Conservation (phyloP, 2,329 filamentous ascomycete species). For the Alternaria sp. region DNA sequence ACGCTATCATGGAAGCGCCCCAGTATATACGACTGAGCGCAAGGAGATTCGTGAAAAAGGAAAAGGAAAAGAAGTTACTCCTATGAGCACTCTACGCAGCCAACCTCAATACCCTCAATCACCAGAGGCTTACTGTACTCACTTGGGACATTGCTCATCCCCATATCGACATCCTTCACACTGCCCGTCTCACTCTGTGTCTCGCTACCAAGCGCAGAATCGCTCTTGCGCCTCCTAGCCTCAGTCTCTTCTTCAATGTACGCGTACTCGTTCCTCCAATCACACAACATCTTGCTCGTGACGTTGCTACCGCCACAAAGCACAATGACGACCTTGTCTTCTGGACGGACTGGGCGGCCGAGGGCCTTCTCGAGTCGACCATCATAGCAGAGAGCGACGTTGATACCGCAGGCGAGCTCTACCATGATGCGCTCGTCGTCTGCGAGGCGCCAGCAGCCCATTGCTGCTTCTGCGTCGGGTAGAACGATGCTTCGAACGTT, state of each 20-base stretch:
- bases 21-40: not conserved
- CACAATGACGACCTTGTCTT: slow-evolving; percentile 79
- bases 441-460: slow-evolving; percentile 76
- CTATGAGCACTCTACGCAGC: slow-evolving; percentile 7
- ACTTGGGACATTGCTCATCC: slow-evolving; percentile 13
- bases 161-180: slow-evolving; percentile 10
- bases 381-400: slow-evolving; percentile 71
- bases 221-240: slow-evolving; percentile 18
- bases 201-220: slow-evolving; percentile 25
- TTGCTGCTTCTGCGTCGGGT: slow-evolving; percentile 77
- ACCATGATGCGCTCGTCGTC: slow-evolving; percentile 84
- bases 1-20: not conserved
- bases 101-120: slow-evolving; percentile 21
- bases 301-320: slow-evolving; percentile 75
- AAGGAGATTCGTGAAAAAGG: not conserved
- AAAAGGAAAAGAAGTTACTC: not conserved
- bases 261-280: slow-evolving; percentile 54
- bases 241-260: slow-evolving; percentile 27
- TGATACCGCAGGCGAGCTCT: slow-evolving; percentile 85
- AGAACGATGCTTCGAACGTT: slow-evolving; percentile 68
- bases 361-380: slow-evolving; percentile 64
- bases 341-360: slow-evolving; percentile 67
- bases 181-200: slow-evolving; percentile 19
- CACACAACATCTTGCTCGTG: slow-evolving; percentile 57
- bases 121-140: slow-evolving; percentile 23